A percentile compares a stretch with the other conserved stretches of the same genome.
Evolutionary conservation across 768 basidiomycete species (phyloP).

Genomic region (Podaxis sp.): DNA sequence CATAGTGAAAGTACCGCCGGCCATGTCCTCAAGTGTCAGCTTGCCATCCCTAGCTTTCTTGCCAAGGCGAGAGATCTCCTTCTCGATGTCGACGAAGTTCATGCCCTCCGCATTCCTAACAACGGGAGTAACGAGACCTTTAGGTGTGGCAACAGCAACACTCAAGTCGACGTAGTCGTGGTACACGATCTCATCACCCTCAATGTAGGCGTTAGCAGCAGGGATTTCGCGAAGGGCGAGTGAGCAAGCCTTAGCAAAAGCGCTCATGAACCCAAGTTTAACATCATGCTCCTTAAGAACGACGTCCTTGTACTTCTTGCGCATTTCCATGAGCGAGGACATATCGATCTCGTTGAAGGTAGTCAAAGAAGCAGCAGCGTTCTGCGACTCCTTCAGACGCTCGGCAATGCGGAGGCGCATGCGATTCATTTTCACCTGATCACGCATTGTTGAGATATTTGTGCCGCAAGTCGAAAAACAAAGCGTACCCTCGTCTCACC

Average conservation of each 20-base stretch:
- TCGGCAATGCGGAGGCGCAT: conserved; percentile 98
- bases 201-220: conserved; percentile 91
- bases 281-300: conserved; percentile 90
- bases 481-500: conserved; percentile 79
- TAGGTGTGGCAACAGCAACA: conserved; percentile 96
- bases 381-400: conserved; percentile 97
- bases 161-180: conserved; percentile 90
- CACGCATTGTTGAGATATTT: not conserved
- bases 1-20: conserved; percentile 99
- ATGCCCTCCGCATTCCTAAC: conserved; percentile 87
- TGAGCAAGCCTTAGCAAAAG: conserved; percentile 85
- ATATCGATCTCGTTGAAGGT: conserved; percentile 99
- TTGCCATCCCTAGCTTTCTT: conserved; percentile 96
- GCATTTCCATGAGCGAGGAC: conserved; percentile 92
- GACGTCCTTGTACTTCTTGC: conserved; percentile 90
- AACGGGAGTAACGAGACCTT: conserved; percentile 95
- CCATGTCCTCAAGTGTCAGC: conserved; percentile 96
- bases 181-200: conserved; percentile 93
- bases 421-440: conserved; percentile 94
- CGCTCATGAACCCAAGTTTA: conserved; percentile 98
- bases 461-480: not conserved
- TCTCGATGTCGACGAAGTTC: conserved; percentile 89
- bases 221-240: conserved; percentile 91
- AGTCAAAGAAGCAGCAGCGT: conserved; percentile 92
- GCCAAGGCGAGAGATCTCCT: conserved; percentile 86